phyloP scores from a whole-genome alignment of 2,329 filamentous ascomycete genomes.

The Fusarium veterinarium region DNA sequence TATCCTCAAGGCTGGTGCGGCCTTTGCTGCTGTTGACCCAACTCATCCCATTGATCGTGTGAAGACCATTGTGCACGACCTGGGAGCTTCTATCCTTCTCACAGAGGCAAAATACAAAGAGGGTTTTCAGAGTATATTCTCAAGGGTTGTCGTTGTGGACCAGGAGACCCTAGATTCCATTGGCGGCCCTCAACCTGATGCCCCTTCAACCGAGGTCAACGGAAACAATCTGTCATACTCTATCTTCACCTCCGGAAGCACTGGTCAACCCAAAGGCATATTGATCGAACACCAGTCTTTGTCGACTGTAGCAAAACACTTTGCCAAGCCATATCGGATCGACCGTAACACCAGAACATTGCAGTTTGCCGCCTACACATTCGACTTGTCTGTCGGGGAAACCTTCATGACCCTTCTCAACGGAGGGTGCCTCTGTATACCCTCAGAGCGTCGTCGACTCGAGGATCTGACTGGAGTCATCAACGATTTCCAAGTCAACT shows the following conservation, averaged over 20 bases:
- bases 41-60: not conserved
- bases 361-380: slow-evolving; percentile 15
- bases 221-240: not conserved
- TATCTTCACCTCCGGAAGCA: slow-evolving; percentile 34
- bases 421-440: slow-evolving; percentile 1
- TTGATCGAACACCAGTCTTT: slow-evolving; percentile 24
- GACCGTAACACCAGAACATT: not conserved
- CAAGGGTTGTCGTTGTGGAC: not conserved
- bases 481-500: not conserved
- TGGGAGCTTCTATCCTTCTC: not conserved
- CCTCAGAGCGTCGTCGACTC: not conserved
- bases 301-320: not conserved
- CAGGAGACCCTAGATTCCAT: not conserved
- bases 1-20: not conserved
- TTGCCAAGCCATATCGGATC: not conserved
- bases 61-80: not conserved
- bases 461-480: not conserved
- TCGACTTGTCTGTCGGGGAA: not conserved
- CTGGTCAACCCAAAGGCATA: slow-evolving; percentile 33
- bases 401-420: not conserved
- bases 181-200: not conserved
- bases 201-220: not conserved
- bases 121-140: not conserved
- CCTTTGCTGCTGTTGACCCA: not conserved
- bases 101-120: not conserved